These are phyloP conservation scores for Buxus sempervirens DNA, from an alignment of 164 flowering plant species.

Conservation along the genomic window DNA sequence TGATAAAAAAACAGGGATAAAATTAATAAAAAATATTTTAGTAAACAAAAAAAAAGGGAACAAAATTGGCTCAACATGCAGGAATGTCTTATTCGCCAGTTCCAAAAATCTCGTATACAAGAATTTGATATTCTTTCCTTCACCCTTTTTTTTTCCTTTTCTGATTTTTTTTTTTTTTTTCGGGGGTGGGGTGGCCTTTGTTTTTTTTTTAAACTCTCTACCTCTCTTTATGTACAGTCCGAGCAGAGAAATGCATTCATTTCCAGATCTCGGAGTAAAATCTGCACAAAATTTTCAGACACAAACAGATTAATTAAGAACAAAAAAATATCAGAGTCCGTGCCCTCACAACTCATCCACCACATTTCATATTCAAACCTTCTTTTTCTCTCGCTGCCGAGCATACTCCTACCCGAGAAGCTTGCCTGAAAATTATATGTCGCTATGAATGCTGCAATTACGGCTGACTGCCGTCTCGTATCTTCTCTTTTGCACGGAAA, in stretches of 20 bases:
- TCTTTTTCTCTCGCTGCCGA: background rate
- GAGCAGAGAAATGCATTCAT: conserved; percentile 12
- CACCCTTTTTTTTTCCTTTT: background rate
- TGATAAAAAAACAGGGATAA: too few relatives aligned
- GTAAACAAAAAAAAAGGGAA: too few relatives aligned
- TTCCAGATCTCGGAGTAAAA: conserved; percentile 18
- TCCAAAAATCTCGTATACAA: too few relatives aligned
- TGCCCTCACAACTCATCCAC: conserved; percentile 1
- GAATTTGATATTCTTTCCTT: too few relatives aligned
- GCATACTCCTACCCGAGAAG: conserved; percentile 14
- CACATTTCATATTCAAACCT: background rate
- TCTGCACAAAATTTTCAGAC: conserved; percentile 24
- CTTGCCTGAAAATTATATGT: conserved; percentile 17
- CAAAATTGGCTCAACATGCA: too few relatives aligned
- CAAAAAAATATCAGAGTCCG: background rate
- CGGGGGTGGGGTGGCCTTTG: too few relatives aligned
- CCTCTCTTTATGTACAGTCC: conserved; percentile 18
- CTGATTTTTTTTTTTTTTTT: background rate
- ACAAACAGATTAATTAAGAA: conserved; percentile 15
- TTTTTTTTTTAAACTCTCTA: background rate
- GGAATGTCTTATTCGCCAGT: too few relatives aligned
- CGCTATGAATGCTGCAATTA: conserved; percentile 7
- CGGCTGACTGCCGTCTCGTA: conserved; percentile 23
- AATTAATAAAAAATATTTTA: too few relatives aligned
- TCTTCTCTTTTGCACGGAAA: conserved; percentile 64